Base-by-base conservation (phyloP, 768 basidiomycete genomes). In the Hypholoma sublateritium region DNA sequence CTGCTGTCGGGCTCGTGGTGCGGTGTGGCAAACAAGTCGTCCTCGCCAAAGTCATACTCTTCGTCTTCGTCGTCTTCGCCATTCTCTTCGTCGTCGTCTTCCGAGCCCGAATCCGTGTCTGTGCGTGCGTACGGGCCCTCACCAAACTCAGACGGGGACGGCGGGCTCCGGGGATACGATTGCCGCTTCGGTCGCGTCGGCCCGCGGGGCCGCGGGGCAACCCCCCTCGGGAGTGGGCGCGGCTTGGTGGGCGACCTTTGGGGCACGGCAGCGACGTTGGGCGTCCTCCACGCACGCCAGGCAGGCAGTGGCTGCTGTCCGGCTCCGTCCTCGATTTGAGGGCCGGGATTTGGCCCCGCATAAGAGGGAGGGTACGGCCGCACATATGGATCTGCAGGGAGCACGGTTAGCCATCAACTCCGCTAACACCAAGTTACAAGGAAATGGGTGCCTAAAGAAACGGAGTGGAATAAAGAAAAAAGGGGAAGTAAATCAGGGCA, bases 1-100 rank as follows among this genome's bases (percentile, higher is more conserved):
- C 69, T 37, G 48, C 67, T 62, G 17, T 54, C 57, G 5, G 41
- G 42, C 14, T 55, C 50, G 47, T 36, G 9, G 21, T 48, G 28
- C 46, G 53, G 53, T 13, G 41, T 37, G 21, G 54, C 45, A 22
- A 55, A 53, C 24, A 53, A 13, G 34, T 53, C 42, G 5, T 21
- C 21, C 7, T 53, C 53, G 13, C 28, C 53, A 24, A 25, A 56
- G 22, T 48, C 41, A 13, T 56, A 17, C 16, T 46, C 44, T 13
- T 47, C 32, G 12, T 45, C 54, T 25, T 47, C 36, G 3, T 39
- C 50, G 8, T 51, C 50, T 22, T 51, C 50, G n/a, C n/a, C n/a
- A n/a, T n/a, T n/a, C 17, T 12, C n/a, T 2, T 50, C 50, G 2
- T 25, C 39, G 36, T 36, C 36, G 17, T 51, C 55, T 32, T 56